Conservation (phyloP, 2,329 filamentous ascomycete genomes). For the Trichoderma sp. region DNA sequence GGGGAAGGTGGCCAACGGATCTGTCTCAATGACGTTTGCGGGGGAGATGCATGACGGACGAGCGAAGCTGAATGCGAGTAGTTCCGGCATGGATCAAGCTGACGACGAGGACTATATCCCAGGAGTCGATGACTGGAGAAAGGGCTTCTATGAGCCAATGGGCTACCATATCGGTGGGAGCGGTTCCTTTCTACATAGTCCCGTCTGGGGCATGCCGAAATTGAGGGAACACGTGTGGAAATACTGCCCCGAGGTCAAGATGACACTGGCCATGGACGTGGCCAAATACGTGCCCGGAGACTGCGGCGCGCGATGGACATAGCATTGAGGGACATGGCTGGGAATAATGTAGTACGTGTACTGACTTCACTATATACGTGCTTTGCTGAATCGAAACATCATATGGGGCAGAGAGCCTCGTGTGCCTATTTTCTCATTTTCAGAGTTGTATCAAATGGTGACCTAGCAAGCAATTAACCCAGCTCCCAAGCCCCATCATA, state of each 20-base stretch:
- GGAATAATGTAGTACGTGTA: background rate
- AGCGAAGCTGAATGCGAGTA: slow-evolving; percentile 31
- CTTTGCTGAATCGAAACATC: background rate
- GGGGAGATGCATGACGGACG: slow-evolving; percentile 51
- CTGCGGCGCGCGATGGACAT: slow-evolving; percentile 41
- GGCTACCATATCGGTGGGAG: slow-evolving; percentile 59
- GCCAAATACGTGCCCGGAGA: slow-evolving; percentile 53
- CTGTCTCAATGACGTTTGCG: slow-evolving; percentile 52
- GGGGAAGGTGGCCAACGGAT: slow-evolving; percentile 55
- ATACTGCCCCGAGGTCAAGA: slow-evolving; percentile 62
- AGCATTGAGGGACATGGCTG: background rate
- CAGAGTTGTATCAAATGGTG: background rate
- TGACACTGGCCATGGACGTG: slow-evolving; percentile 58
- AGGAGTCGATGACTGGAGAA: slow-evolving; percentile 53
- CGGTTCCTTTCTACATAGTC: slow-evolving; percentile 48
- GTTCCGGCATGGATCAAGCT: slow-evolving; percentile 32
- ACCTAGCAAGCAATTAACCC: background rate
- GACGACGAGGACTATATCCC: slow-evolving; percentile 40
- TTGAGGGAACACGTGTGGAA: slow-evolving; percentile 55
- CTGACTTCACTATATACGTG: slow-evolving; percentile 3
- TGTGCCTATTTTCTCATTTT: background rate
- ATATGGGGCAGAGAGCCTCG: background rate
- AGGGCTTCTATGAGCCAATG: slow-evolving; percentile 60
- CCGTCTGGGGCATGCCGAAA: slow-evolving; percentile 53
- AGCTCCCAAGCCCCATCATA: background rate